Base-by-base conservation (phyloP, 2,329 filamentous ascomycete species). In the Penicillium sp. region DNA sequence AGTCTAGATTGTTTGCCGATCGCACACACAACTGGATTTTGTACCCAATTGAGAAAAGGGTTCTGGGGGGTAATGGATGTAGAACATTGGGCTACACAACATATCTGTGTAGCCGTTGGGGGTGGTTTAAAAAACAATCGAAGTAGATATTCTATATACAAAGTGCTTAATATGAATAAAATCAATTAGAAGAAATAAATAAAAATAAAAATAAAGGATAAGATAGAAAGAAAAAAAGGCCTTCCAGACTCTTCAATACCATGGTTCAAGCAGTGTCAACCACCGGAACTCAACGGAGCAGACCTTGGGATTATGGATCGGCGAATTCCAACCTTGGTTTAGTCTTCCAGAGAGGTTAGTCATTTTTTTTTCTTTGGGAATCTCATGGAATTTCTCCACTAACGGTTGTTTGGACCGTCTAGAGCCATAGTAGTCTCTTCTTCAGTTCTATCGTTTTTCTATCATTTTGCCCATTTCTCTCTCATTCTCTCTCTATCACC, bases 1-100 rank as follows among this genome's bases (percentile, higher is more conserved):
- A 57, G 60, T 65, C 62, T 65, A 65, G 62, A 65, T 41, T 39
- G 61, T 64, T 41, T 39, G 62, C 59, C 57, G 62, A 65, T 63
- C 61, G 54, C 59, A 45, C 61, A 62, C 29, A 43, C 33, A 48
- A 23, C 11, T 13, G 29, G 19, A 40, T 13, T 33, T 39, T 41
- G n/a, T 40, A 23, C 23, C 19, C 43, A 53, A 45, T 44, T 45
- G 34, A 50, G 39, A 11, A 47, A 54, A 60, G 55, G 50, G 55
- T 54, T 50, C 41, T 48, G 50, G 7, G 27, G 23, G 41, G 15
- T 33, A 13, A 27, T 27, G 0, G 13, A 25, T 53, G 51, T 55
- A 27, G 41, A 38, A 60, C 31, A 23, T 36, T 38, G 23, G 53
- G 53, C 49, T 50, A 47, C 39, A 60, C 53, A 23, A 29, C 59